Conservation (phyloP, 2,329 filamentous ascomycete species). For the Alternaria sp. region DNA sequence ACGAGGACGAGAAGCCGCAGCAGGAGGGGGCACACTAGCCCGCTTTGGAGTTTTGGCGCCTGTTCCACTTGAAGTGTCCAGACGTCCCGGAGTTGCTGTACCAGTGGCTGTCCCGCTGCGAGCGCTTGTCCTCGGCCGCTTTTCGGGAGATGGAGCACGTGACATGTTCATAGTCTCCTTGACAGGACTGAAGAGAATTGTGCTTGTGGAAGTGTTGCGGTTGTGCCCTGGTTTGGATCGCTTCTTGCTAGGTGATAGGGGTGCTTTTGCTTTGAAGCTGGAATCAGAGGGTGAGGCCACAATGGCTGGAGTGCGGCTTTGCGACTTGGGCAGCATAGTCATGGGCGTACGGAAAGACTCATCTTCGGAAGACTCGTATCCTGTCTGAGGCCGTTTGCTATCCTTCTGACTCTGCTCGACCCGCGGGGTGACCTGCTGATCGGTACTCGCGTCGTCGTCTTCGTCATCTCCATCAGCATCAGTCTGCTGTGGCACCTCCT, state of each 20-base stretch:
- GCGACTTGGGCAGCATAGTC: slow-evolving; percentile 41
- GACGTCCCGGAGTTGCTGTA: slow-evolving; percentile 43
- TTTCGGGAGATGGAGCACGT: slow-evolving; percentile 39
- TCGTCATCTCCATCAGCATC: slow-evolving; percentile 93
- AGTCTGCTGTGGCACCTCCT: slow-evolving; percentile 67
- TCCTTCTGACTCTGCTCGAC: slow-evolving; percentile 37
- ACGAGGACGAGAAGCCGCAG: slow-evolving; percentile 41
- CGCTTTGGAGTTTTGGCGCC: slow-evolving; percentile 57
- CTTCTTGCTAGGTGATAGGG: slow-evolving; percentile 43
- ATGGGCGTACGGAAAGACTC: slow-evolving; percentile 57
- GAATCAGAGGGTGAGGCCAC: slow-evolving; percentile 39
- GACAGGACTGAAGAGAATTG: slow-evolving; percentile 81
- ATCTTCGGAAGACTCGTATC: slow-evolving; percentile 51
- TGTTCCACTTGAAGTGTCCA: slow-evolving; percentile 28
- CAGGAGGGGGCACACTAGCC: slow-evolving; percentile 32
- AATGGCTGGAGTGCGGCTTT: slow-evolving; percentile 33
- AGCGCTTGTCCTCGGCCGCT: slow-evolving; percentile 38
- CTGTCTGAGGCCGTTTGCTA: slow-evolving; percentile 30
- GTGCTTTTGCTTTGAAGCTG: slow-evolving; percentile 45
- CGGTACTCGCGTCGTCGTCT: slow-evolving; percentile 52
- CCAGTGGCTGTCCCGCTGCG: slow-evolving; percentile 48
- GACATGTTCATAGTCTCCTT: slow-evolving; percentile 52
- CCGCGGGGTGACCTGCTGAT: slow-evolving; percentile 29
- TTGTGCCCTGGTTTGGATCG: slow-evolving; percentile 62
- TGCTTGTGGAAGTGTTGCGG: slow-evolving; percentile 81